A percentile compares a stretch with the other conserved stretches of the same genome.
These are phyloP conservation scores for Breviolum minutum DNA, from an alignment of 73 alveolate species.

Conservation along the genomic window DNA sequence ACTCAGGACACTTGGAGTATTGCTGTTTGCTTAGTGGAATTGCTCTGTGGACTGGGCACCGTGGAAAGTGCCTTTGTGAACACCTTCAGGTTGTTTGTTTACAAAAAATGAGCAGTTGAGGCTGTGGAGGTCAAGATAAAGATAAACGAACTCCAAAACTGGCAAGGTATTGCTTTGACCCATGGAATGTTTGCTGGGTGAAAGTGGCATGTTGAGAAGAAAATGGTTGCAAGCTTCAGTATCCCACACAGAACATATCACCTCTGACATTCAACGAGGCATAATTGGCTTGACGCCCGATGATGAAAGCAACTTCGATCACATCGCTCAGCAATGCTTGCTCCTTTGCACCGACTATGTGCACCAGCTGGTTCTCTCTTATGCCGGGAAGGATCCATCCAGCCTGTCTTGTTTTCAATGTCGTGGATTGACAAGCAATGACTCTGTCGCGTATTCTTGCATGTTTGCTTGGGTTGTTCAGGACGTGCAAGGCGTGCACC, in stretches of 20 bases:
- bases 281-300: conserved; percentile 53
- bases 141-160: too few species aligned
- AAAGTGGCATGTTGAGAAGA: too few species aligned
- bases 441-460: not conserved
- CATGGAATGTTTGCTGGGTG: too few species aligned
- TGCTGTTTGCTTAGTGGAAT: conserved; percentile 73
- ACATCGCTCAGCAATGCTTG: conserved; percentile 85
- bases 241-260: not conserved
- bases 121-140: too few species aligned
- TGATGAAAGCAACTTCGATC: conserved; percentile 78
- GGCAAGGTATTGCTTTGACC: too few species aligned
- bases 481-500: conserved; percentile 85
- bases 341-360: conserved; percentile 73
- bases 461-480: not conserved
- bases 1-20: conserved; percentile 62
- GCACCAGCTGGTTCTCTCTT: conserved; percentile 81
- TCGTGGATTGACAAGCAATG: not conserved
- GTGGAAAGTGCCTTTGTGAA: conserved; percentile 38
- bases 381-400: conserved; percentile 33
- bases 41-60: conserved; percentile 74
- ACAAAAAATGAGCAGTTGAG: too few species aligned
- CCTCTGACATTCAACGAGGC: not conserved
- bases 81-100: not conserved
- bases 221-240: too few species aligned
- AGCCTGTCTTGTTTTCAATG: not conserved